Evolutionary conservation across 306 rosid species (phyloP).

Genomic region (Psophocarpus tetragonolobus): DNA sequence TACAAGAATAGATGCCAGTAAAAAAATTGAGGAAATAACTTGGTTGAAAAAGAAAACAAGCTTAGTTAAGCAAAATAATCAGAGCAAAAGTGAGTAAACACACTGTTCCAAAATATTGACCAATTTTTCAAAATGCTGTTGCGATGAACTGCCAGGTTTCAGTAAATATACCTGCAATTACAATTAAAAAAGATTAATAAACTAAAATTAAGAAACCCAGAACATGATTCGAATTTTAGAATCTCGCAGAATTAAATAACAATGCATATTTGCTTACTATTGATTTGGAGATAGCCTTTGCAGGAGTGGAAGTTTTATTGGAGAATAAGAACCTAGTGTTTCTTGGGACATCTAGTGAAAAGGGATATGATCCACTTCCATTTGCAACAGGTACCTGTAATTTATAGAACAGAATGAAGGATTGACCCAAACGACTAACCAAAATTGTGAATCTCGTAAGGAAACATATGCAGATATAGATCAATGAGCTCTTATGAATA

Average conservation of each 20-base stretch:
- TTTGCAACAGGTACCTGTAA: constrained; percentile 95
- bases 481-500: constrained; percentile 17
- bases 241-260: constrained; percentile 14
- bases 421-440: background rate
- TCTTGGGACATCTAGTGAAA: constrained; percentile 90
- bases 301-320: constrained; percentile 79
- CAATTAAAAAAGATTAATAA: constrained; percentile 31
- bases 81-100: constrained; percentile 55
- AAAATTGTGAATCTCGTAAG: constrained; percentile 4
- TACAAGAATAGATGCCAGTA: constrained; percentile 37
- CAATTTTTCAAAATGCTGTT: constrained; percentile 84
- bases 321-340: constrained; percentile 95
- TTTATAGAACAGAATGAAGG: constrained; percentile 32
- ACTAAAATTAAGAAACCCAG: constrained; percentile 27
- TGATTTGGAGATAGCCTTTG: constrained; percentile 91
- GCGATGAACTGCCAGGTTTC: constrained; percentile 75
- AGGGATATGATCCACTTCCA: constrained; percentile 96
- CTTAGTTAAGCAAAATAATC: constrained; percentile 14
- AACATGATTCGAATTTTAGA: constrained; percentile 25
- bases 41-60: constrained; percentile 16
- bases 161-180: constrained; percentile 79
- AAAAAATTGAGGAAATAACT: constrained; percentile 23
- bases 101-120: constrained; percentile 99
- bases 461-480: constrained; percentile 13
- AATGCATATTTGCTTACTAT: constrained; percentile 65